Evolutionary conservation across 2,329 filamentous ascomycete species (phyloP), one percentile per base, ranked within the genome.

Genomic region (Didymella arachidicola): DNA sequence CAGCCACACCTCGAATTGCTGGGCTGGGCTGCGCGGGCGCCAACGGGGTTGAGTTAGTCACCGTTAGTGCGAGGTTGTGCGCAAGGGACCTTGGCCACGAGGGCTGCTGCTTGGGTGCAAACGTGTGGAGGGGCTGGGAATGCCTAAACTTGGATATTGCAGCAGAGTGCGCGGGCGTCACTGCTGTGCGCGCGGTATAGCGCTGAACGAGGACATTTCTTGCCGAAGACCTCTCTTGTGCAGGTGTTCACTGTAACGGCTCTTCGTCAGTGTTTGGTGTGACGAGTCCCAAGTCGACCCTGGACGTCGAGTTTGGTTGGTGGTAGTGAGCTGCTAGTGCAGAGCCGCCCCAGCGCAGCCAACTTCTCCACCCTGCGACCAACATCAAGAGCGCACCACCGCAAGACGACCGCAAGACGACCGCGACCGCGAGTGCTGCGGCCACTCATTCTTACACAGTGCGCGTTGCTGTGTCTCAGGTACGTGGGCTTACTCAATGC

Each of bases 61-160:
- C n/a, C n/a, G n/a, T n/a, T n/a, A 57, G 54, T 47, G 49, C 18
- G 30, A 45, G 49, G 7, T 27, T 34, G 53, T 53, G 53, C 44
- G 55, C 49, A 44, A 45, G 55, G 50, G 29, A 43, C 39, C 36
- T 25, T 45, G 56, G 56, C 56, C 45, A 48, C 42, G 55, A 53
- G 48, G 36, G 32, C 32, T 36, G 32, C 32, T 36, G 32, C 32
- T 36, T 36, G 32, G 32, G 32, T 36, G 53, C 36, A 22, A 30
- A 27, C 36, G 44, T 44, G 50, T 58, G 56, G 56, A 58, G 56
- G 56, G 56, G 56, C 56, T 58, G 56, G 56, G 56, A 53, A 39
- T 2, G 19, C 19, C 18, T 39, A 39, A 39, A 39, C 36, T 19
- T 39, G 36, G 36, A 39, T 39, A 39, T 39, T 39, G 36, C 36